Conservation (phyloP, 176 grass and related monocot genomes). For the Puccinellia tenuiflora region DNA sequence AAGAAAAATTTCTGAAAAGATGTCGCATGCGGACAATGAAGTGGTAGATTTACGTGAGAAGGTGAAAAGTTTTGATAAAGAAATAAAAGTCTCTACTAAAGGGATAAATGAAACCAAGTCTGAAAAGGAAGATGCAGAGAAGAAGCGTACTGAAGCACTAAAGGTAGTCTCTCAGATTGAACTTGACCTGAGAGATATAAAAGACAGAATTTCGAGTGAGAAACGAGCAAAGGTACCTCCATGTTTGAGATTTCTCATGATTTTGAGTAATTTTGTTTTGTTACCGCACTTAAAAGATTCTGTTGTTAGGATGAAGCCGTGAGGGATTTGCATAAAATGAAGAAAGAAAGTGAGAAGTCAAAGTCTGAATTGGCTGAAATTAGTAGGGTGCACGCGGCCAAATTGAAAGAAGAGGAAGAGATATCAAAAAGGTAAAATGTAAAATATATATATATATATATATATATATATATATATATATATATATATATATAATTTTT, state of each 20-base stretch:
- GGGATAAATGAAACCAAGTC: slow-evolving; percentile 71
- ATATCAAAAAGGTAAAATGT: slow-evolving; percentile 85
- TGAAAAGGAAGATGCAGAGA: slow-evolving; percentile 74
- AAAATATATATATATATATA: too few relatives aligned
- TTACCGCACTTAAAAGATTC: slow-evolving; percentile 11
- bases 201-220: slow-evolving; percentile 75
- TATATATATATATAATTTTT: too few relatives aligned
- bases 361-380: slow-evolving; percentile 79
- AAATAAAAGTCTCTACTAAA: slow-evolving; percentile 76
- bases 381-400: slow-evolving; percentile 65
- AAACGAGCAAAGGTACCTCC: slow-evolving; percentile 72
- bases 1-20: slow-evolving; percentile 76
- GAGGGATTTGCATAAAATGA: slow-evolving; percentile 62
- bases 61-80: slow-evolving; percentile 72
- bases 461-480: too few relatives aligned
- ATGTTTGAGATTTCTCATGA: slow-evolving; percentile 16
- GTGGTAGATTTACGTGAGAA: slow-evolving; percentile 73
- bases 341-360: slow-evolving; percentile 81
- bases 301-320: slow-evolving; percentile 72
- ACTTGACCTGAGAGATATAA: slow-evolving; percentile 89
- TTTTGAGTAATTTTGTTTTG: slow-evolving; percentile 14
- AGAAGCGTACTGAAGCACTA: slow-evolving; percentile 70
- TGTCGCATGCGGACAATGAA: slow-evolving; percentile 76
- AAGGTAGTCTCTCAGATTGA: slow-evolving; percentile 81
- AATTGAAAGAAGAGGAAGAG: slow-evolving; percentile 82